A percentile compares a stretch with the other conserved stretches of the same genome.
Evolutionary conservation across 768 basidiomycete genomes (phyloP).

Genomic region (Termitomyces sp.): DNA sequence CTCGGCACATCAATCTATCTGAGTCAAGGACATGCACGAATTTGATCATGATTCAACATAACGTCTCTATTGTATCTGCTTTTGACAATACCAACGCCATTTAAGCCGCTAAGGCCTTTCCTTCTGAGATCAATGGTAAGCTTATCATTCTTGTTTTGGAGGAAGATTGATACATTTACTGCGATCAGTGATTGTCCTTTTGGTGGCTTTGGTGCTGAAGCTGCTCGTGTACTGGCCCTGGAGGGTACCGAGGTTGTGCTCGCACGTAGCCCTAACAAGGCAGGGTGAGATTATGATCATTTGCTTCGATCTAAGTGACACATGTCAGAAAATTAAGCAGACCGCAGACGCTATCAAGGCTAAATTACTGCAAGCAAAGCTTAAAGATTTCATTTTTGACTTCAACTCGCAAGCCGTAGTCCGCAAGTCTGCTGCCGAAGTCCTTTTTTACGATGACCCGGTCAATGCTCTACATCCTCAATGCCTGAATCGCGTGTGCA

Average conservation of each 20-base stretch:
- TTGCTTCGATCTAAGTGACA: not conserved
- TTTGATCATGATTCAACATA: too few species aligned
- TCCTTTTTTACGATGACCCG: conserved; percentile 13
- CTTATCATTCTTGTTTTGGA: not conserved
- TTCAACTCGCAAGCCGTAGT: conserved; percentile 12
- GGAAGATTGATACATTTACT: not conserved
- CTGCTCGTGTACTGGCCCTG: conserved; percentile 6
- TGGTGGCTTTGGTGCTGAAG: conserved; percentile 9
- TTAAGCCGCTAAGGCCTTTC: conserved; percentile 3
- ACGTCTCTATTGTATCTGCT: not conserved
- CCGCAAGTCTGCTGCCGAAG: conserved; percentile 14
- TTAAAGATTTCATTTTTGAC: conserved; percentile 10
- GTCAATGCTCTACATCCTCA: conserved; percentile 17
- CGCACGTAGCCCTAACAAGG: conserved; percentile 3
- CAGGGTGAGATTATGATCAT: not conserved
- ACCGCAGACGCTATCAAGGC: conserved; percentile 4
- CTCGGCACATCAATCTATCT: not conserved
- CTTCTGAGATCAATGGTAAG: conserved; percentile 8
- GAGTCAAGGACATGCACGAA: not conserved
- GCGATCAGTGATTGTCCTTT: conserved; percentile 2
- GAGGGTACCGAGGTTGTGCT: conserved; percentile 8
- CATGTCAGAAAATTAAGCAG: conserved; percentile 1
- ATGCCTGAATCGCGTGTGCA: conserved; percentile 14
- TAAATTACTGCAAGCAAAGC: conserved; percentile 8
- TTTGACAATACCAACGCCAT: conserved; percentile 3